phyloP scores from a whole-genome alignment of 148 eudicot genomes.

The Persicaria maculosa region DNA sequence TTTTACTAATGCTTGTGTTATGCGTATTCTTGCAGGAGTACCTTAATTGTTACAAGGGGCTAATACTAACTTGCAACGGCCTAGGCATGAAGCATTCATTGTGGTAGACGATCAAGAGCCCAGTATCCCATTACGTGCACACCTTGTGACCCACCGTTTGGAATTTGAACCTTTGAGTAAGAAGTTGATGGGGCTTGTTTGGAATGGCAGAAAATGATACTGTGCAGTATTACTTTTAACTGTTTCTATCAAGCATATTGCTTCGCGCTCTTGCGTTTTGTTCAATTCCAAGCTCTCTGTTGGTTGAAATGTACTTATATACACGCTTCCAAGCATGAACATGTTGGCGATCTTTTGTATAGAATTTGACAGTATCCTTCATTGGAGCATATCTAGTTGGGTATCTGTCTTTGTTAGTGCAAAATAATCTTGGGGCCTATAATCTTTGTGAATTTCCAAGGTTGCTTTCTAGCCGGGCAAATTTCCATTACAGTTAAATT shows the following conservation, averaged over 20 bases:
- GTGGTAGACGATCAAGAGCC: slow-evolving; percentile 25
- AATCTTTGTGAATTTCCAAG: too few species aligned
- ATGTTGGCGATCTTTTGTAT: too few species aligned
- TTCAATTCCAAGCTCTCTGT: neutral
- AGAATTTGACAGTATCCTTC: too few species aligned
- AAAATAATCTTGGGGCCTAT: too few species aligned
- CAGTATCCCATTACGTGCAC: neutral
- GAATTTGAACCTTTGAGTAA: neutral
- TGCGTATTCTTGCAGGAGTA: slow-evolving; percentile 51
- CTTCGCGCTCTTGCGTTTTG: neutral
- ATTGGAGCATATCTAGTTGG: too few species aligned
- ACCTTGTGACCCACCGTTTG: neutral
- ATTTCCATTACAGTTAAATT: too few species aligned
- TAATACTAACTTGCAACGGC: slow-evolving; percentile 88
- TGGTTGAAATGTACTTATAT: neutral
- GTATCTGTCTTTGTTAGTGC: too few species aligned
- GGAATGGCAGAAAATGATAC: neutral
- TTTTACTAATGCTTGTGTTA: neutral
- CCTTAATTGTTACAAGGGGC: slow-evolving; percentile 82
- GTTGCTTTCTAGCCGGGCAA: too few species aligned
- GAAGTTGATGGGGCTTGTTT: neutral
- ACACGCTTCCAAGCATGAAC: too few species aligned
- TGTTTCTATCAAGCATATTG: neutral
- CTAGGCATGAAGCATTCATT: slow-evolving; percentile 76
- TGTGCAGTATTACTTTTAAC: neutral